phyloP scores from a whole-genome alignment of 2,329 filamentous ascomycete genomes.

The Botryotinia calthae region DNA sequence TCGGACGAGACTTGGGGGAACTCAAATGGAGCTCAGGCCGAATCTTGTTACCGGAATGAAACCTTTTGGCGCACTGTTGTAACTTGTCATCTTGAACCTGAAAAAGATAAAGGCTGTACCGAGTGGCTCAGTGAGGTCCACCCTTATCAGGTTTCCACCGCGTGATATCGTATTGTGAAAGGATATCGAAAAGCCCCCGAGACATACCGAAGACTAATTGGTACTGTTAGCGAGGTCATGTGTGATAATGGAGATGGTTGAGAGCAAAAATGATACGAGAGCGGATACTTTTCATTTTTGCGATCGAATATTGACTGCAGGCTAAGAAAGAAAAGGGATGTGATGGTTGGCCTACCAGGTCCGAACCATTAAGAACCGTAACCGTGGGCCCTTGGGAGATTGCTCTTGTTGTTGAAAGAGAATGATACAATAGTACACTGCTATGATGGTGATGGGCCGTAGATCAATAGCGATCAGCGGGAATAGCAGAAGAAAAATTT shows the following conservation, averaged over 20 bases:
- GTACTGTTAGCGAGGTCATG: not conserved
- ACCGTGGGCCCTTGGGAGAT: not conserved
- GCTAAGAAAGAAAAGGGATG: not conserved
- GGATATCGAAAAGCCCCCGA: not conserved
- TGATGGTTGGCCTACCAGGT: not conserved
- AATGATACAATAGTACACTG: not conserved
- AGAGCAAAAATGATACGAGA: not conserved
- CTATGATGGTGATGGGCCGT: not conserved
- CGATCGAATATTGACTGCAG: not conserved
- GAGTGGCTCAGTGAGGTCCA: not conserved
- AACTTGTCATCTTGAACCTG: not conserved
- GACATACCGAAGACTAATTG: slow-evolving; percentile 11
- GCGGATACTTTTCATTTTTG: not conserved
- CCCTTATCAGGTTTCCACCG: slow-evolving; percentile 15
- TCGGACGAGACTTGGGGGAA: not conserved
- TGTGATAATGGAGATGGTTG: not conserved
- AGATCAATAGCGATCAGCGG: not conserved
- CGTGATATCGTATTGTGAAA: not conserved
- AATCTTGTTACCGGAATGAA: slow-evolving; percentile 2
- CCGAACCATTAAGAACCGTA: not conserved
- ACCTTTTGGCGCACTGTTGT: not conserved
- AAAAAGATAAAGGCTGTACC: not conserved
- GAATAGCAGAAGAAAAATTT: not conserved
- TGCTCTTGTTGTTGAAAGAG: not conserved
- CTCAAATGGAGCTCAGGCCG: not conserved